Evolutionary conservation across 148 eudicot species (phyloP).

Genomic region (Diospyros kaki): DNA sequence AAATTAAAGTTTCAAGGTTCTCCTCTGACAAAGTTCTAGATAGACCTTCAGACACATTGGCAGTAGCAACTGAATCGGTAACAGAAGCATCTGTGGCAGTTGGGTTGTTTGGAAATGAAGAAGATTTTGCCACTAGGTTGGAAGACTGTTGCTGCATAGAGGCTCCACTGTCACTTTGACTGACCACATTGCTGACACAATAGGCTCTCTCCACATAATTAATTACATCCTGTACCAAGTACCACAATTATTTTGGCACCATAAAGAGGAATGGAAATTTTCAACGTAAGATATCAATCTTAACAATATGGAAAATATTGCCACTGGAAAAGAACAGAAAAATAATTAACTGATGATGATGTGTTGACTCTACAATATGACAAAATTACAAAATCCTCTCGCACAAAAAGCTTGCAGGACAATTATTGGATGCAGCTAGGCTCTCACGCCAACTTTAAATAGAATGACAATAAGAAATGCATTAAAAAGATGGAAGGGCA

Average conservation of each 20-base stretch:
- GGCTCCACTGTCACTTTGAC: conserved; percentile 65
- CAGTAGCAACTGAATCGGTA: conserved; percentile 38
- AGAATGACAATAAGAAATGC: background rate
- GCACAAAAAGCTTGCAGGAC: background rate
- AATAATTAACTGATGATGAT: background rate
- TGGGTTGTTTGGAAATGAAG: conserved; percentile 53
- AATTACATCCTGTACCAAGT: conserved; percentile 64
- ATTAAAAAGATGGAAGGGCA: background rate
- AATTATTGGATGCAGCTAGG: background rate
- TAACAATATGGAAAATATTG: background rate
- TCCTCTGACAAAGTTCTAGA: conserved; percentile 87
- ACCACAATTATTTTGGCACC: background rate
- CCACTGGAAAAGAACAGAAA: background rate
- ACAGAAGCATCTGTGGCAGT: conserved; percentile 46
- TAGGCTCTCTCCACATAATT: conserved; percentile 69
- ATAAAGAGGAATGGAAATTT: background rate
- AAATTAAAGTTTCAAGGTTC: conserved; percentile 63
- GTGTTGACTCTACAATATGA: background rate
- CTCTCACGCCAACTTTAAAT: background rate
- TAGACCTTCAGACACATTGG: conserved; percentile 49
- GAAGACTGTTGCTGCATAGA: conserved; percentile 49
- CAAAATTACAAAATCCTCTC: background rate
- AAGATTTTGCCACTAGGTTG: conserved; percentile 41
- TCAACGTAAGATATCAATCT: too few species aligned
- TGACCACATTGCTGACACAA: conserved; percentile 42